Evolutionary conservation across 2,329 filamentous ascomycete genomes (phyloP).

Genomic region (Aspergillus fumigatus): DNA sequence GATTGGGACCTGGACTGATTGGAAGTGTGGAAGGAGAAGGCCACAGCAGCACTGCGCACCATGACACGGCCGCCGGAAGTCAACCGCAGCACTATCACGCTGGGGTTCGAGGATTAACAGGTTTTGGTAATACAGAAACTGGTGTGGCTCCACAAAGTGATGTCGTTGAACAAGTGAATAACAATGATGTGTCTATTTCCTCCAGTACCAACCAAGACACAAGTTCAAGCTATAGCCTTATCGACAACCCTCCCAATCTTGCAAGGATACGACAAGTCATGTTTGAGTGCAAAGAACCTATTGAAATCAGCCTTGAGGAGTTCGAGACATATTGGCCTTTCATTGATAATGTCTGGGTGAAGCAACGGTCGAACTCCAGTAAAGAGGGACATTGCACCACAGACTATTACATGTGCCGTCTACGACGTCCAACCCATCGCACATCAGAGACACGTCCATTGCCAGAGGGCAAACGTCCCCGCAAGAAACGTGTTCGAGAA

Average conservation of each 20-base stretch:
- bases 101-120: background rate
- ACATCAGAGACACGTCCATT: slow-evolving; percentile 38
- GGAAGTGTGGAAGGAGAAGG: slow-evolving; percentile 7
- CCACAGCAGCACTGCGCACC: background rate
- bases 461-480: slow-evolving; percentile 42
- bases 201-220: background rate
- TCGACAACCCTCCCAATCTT: slow-evolving; percentile 42
- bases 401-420: slow-evolving; percentile 46
- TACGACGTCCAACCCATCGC: slow-evolving; percentile 38
- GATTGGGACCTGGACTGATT: slow-evolving; percentile 4
- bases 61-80: background rate
- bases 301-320: slow-evolving; percentile 44
- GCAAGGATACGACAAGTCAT: slow-evolving; percentile 39
- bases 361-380: slow-evolving; percentile 40
- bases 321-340: slow-evolving; percentile 47
- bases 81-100: slow-evolving; percentile 3
- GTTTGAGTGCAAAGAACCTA: slow-evolving; percentile 43
- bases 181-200: background rate
- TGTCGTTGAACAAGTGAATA: background rate
- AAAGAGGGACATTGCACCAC: slow-evolving; percentile 40
- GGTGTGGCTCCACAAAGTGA: background rate
- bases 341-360: slow-evolving; percentile 49
- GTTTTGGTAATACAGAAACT: background rate
- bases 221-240: slow-evolving; percentile 26
- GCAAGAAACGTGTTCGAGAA: slow-evolving; percentile 43